Evolutionary conservation across 2,329 filamentous ascomycete genomes (phyloP), one percentile per base, ranked within the genome.

Genomic region (Stachybotrys chlorohalonatus): DNA sequence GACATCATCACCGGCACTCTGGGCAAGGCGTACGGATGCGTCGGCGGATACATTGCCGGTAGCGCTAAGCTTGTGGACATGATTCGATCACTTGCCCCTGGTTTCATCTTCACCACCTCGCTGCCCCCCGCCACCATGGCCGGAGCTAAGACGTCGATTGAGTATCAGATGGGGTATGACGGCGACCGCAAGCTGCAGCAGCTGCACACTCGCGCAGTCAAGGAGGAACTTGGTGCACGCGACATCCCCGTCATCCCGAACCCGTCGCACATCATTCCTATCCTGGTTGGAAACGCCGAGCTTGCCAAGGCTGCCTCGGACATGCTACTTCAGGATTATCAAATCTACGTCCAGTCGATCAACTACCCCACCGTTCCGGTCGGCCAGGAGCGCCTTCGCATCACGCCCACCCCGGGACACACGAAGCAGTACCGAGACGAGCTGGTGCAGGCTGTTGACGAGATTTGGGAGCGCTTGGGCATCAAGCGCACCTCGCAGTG

Each of bases 21-120:
- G 47, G 94, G 94, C 66, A 99, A 99, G 75, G 94, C 94, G 0
- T 99, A 97, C 68, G 94, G 94, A 62, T 96, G 92, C 64, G 94
- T 99, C 47, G 94, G 94, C 63, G 94, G 94, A 56, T 99, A 99
- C 75, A 97, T 99, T 67, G 94, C 94, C 42, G 94, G 90, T 53
- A 95, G 87, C 57, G 75, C 84, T 53, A 88, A 87, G 67, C 80
- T 99, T 63, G 87, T 99, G 39, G 94, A 99, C 71, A 88, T 90
- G 58, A 89, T 99, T 64, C 89, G 94, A 53, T 97, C 94, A 8
- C 84, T 97, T 47, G 94, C 94, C 1, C 92, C 94, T 5, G 94
- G 94, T 31, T 99, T 99, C 76, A 99, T 99, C 71, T 99, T 99
- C 77, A 99, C 94, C 50, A 99, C 94, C 6, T 95, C 92, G 9